phyloP scores from a whole-genome alignment of 2,329 filamentous ascomycete species.

The Hysterium pulicare region DNA sequence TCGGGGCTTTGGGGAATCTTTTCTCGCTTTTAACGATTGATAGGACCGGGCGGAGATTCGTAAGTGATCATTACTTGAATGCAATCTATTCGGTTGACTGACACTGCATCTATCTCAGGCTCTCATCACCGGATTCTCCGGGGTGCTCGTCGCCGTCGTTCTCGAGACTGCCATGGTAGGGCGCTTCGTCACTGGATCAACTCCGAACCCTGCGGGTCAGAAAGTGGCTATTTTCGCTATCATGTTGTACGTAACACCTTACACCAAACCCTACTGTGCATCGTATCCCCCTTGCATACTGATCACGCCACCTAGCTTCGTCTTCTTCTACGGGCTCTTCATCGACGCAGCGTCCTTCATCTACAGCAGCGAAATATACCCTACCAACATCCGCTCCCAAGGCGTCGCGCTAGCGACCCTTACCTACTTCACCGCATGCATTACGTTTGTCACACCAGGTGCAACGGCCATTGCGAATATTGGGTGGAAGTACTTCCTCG shows the following conservation, averaged over 20 bases:
- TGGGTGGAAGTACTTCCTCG: slow-evolving; percentile 22
- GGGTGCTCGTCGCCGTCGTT: slow-evolving; percentile 16
- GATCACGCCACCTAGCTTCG: slow-evolving; percentile 3
- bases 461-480: slow-evolving; percentile 19
- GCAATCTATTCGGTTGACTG: background rate
- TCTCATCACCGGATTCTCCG: slow-evolving; percentile 20
- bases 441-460: slow-evolving; percentile 16
- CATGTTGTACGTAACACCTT: slow-evolving; percentile 13
- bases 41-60: slow-evolving; percentile 17
- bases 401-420: slow-evolving; percentile 16
- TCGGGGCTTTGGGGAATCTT: slow-evolving; percentile 20
- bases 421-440: slow-evolving; percentile 17
- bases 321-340: slow-evolving; percentile 18
- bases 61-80: slow-evolving; percentile 6
- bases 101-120: slow-evolving; percentile 10
- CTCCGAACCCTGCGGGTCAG: slow-evolving; percentile 12
- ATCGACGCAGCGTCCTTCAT: slow-evolving; percentile 22
- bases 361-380: slow-evolving; percentile 21
- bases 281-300: background rate
- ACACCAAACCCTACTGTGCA: no score
- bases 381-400: slow-evolving; percentile 17
- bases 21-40: slow-evolving; percentile 21
- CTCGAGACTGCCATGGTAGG: slow-evolving; percentile 24
- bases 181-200: slow-evolving; percentile 13
- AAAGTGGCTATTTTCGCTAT: slow-evolving; percentile 21